Evolutionary conservation across 177 flowering plant species (phyloP).

Genomic region (Tripterygium wilfordii): DNA sequence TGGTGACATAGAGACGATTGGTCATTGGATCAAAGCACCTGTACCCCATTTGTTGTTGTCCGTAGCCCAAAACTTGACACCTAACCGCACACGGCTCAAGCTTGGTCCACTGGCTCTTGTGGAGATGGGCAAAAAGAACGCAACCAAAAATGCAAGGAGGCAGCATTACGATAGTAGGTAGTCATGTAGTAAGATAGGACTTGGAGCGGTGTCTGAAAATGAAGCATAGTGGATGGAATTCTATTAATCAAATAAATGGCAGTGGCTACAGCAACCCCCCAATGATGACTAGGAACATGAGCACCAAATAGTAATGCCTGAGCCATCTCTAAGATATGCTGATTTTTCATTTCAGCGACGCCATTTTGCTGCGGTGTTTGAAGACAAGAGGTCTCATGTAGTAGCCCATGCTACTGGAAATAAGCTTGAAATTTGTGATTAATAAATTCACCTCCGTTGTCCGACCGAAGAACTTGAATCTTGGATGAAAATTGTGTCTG

Average conservation of each 20-base stretch:
- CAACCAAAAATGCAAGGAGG: no score
- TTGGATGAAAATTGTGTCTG: not conserved
- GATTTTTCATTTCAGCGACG: not conserved
- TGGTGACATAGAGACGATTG: no score
- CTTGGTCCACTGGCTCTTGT: no score
- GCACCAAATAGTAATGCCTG: not conserved
- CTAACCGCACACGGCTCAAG: no score
- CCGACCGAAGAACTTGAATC: not conserved
- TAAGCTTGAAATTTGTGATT: not conserved
- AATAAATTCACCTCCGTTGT: not conserved
- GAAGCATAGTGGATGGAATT: not conserved
- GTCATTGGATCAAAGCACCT: no score
- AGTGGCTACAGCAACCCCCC: not conserved
- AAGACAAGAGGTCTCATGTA: not conserved
- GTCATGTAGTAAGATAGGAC: no score
- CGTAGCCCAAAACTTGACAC: no score
- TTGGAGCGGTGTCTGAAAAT: not conserved
- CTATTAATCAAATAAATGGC: not conserved
- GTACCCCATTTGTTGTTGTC: no score
- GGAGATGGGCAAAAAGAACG: no score
- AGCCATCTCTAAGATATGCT: not conserved
- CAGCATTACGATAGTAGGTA: no score
- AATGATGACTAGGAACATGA: not conserved
- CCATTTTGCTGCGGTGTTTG: not conserved
- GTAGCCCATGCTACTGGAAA: not conserved